A percentile compares a stretch with the other conserved stretches of the same genome.
phyloP scores from a whole-genome alignment of 768 basidiomycete genomes.

The Termitomyces sp. region DNA sequence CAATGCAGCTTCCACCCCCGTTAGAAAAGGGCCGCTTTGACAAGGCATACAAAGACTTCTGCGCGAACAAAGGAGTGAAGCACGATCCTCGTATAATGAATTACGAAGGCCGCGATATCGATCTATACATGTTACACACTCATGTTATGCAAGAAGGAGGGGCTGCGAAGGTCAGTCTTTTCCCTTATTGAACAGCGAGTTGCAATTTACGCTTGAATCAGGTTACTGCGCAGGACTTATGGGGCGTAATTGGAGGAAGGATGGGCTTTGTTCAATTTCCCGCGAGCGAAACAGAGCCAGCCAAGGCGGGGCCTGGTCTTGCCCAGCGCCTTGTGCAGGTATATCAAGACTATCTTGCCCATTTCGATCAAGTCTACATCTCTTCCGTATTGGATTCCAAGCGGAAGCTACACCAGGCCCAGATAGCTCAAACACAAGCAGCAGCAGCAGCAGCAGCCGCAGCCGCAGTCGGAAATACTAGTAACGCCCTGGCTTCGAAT shows the following conservation, averaged over 20 bases:
- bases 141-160: conserved; percentile 59
- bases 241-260: conserved; percentile 63
- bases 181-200: neutral
- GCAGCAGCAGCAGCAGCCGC: conserved; percentile 1
- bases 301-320: conserved; percentile 54
- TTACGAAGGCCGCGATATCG: conserved; percentile 51
- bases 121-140: conserved; percentile 53
- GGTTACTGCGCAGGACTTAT: conserved; percentile 52
- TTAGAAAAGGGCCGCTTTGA: conserved; percentile 52
- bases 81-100: conserved; percentile 35
- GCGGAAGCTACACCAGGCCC: conserved; percentile 17
- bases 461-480: neutral
- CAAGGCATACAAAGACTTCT: conserved; percentile 41
- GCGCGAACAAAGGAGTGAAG: conserved; percentile 32
- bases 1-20: conserved; percentile 25
- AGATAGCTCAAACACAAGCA: conserved; percentile 4
- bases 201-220: conserved; percentile 15
- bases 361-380: conserved; percentile 54
- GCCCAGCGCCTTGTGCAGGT: conserved; percentile 55
- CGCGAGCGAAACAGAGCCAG: conserved; percentile 52
- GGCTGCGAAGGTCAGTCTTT: conserved; percentile 29
- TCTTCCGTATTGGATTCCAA: conserved; percentile 30
- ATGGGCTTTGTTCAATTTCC: conserved; percentile 65
- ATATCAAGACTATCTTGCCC: conserved; percentile 51
- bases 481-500: neutral